A percentile compares a stretch with the other conserved stretches of the same genome.
Evolutionary conservation across 352 stramenopile species (phyloP).

Genomic region (Phytopythium kandeliae): DNA sequence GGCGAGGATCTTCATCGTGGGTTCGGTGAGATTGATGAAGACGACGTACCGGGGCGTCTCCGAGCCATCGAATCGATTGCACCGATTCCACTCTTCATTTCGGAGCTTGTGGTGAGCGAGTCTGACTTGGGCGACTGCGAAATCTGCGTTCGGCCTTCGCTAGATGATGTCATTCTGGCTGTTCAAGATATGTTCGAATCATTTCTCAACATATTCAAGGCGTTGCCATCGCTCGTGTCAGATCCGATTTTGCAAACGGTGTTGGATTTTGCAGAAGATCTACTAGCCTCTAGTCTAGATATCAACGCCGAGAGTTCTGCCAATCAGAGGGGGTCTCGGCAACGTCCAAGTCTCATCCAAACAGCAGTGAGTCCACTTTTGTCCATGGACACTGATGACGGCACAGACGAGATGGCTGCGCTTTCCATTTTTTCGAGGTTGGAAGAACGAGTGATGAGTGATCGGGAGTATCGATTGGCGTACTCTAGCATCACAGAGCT

Average conservation of each 20-base stretch:
- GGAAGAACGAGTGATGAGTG: constrained; percentile 25
- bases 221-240: background rate
- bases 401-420: constrained; percentile 9
- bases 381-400: no score
- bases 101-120: constrained; percentile 9
- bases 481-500: constrained; percentile 40
- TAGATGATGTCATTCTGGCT: background rate
- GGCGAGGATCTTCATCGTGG: no score
- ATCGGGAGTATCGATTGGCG: constrained; percentile 23
- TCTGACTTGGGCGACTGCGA: background rate
- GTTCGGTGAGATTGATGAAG: background rate
- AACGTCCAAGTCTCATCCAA: background rate
- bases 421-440: constrained; percentile 14
- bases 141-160: background rate
- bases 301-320: background rate
- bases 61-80: constrained; percentile 1
- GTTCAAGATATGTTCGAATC: background rate
- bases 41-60: background rate
- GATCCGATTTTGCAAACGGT: background rate
- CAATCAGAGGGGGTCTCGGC: no score
- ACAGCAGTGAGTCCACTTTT: background rate
- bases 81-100: constrained; percentile 13
- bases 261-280: constrained; percentile 1
- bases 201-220: constrained; percentile 3
- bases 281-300: background rate